phyloP scores from a whole-genome alignment of 345 rosid genomes.

The Hypericum perforatum region DNA sequence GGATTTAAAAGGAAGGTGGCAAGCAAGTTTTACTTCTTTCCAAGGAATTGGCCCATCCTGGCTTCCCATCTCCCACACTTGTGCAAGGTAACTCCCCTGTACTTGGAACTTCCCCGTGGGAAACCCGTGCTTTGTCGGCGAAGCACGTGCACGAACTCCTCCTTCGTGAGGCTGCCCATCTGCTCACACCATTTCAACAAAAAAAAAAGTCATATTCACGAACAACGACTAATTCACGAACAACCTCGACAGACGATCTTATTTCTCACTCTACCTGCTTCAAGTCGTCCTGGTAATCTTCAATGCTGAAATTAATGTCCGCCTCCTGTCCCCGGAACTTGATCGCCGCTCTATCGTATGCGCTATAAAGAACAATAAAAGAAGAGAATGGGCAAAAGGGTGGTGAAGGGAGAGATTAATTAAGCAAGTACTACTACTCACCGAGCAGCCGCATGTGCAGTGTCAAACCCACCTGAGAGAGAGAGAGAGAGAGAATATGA shows the following conservation, averaged over 20 bases:
- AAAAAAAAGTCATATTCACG: no score
- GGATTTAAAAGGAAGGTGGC: not conserved
- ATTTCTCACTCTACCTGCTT: slow-evolving; percentile 53
- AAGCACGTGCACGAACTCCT: slow-evolving; percentile 90
- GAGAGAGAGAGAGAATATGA: slow-evolving; percentile 3
- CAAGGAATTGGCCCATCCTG: slow-evolving; percentile 86
- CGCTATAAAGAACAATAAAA: slow-evolving; percentile 35
- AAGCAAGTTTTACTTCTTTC: slow-evolving; percentile 63
- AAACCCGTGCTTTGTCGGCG: slow-evolving; percentile 95
- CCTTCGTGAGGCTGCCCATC: slow-evolving; percentile 84
- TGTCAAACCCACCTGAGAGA: slow-evolving; percentile 90
- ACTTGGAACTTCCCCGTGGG: slow-evolving; percentile 94
- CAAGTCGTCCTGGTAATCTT: slow-evolving; percentile 78
- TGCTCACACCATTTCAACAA: slow-evolving; percentile 19
- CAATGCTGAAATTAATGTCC: slow-evolving; percentile 77
- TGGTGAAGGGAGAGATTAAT: no score
- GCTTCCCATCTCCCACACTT: slow-evolving; percentile 99
- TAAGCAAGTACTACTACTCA: slow-evolving; percentile 18
- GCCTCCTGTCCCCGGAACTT: slow-evolving; percentile 94
- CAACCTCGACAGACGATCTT: no score
- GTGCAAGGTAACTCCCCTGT: slow-evolving; percentile 94
- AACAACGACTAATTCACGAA: not conserved
- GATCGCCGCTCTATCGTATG: slow-evolving; percentile 95
- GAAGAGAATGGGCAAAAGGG: not conserved
- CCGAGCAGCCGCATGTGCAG: slow-evolving; percentile 99